Conservation (phyloP, 1,139 yeast genomes). For the Blastobotrys apis region DNA sequence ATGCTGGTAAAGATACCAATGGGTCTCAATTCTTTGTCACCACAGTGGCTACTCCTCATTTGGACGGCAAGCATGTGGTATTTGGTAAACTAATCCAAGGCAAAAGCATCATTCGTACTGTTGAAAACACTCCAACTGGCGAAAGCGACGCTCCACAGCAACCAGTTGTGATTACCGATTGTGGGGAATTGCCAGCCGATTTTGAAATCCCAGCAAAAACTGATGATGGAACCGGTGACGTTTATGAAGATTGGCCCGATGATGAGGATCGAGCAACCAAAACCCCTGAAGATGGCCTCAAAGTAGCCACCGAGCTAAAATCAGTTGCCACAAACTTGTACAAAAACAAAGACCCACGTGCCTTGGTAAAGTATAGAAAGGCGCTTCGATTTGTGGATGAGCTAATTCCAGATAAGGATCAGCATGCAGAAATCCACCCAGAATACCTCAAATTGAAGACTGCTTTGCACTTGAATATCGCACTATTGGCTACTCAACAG, state of each 20-base stretch:
- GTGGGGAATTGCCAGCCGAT: slow-evolving; percentile 65
- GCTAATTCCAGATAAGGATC: slow-evolving; percentile 52
- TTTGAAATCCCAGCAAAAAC: slow-evolving; percentile 47
- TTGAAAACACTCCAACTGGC: slow-evolving; percentile 68
- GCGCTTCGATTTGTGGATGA: slow-evolving; percentile 65
- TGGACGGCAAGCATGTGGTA: slow-evolving; percentile 94
- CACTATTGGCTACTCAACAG: slow-evolving; percentile 68
- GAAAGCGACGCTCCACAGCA: slow-evolving; percentile 67
- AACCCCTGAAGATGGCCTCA: slow-evolving; percentile 38
- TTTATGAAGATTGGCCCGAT: slow-evolving; percentile 68
- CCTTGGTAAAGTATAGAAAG: slow-evolving; percentile 67
- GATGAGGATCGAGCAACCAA: slow-evolving; percentile 62
- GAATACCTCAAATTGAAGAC: slow-evolving; percentile 44
- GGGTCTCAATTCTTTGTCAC: slow-evolving; percentile 93
- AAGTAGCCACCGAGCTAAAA: slow-evolving; percentile 45
- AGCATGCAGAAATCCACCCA: slow-evolving; percentile 39
- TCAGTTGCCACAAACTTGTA: slow-evolving; percentile 72
- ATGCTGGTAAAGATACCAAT: slow-evolving; percentile 91
- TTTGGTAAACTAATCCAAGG: slow-evolving; percentile 88
- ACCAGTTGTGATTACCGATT: slow-evolving; percentile 67
- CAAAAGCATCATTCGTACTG: slow-evolving; percentile 68
- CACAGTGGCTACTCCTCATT: slow-evolving; percentile 76
- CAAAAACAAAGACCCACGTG: slow-evolving; percentile 50
- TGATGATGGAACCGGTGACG: slow-evolving; percentile 83
- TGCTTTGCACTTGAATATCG: slow-evolving; percentile 64